These are phyloP conservation scores for Calocybe indica DNA, from an alignment of 768 basidiomycete species.

Conservation along the genomic window DNA sequence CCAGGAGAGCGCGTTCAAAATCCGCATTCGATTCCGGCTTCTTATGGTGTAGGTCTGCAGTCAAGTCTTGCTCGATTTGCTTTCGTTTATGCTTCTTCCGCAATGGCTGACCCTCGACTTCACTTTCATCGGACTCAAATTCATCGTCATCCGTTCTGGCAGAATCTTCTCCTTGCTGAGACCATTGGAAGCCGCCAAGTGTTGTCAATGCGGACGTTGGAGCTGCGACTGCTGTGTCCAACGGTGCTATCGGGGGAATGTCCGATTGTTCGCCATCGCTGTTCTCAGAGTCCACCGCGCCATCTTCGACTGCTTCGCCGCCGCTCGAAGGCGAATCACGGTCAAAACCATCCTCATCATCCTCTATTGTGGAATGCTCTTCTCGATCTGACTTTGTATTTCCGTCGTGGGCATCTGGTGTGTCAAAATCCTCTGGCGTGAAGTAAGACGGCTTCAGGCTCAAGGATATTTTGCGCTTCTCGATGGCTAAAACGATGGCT, in stretches of 20 bases:
- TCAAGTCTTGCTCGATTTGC: slow-evolving; percentile 72
- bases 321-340: slow-evolving; percentile 19
- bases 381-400: slow-evolving; percentile 18
- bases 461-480: slow-evolving; percentile 75
- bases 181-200: slow-evolving; percentile 70
- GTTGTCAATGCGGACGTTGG: slow-evolving; percentile 41
- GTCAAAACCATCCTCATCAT: slow-evolving; percentile 12
- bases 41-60: slow-evolving; percentile 82
- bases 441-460: slow-evolving; percentile 91
- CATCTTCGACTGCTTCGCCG: slow-evolving; percentile 11
- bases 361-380: slow-evolving; percentile 23
- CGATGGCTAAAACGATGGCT: slow-evolving; percentile 66
- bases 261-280: slow-evolving; percentile 22
- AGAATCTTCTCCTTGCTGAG: slow-evolving; percentile 28
- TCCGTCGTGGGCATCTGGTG: slow-evolving; percentile 24
- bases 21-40: slow-evolving; percentile 89
- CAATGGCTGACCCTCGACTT: slow-evolving; percentile 34
- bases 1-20: slow-evolving; percentile 89
- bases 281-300: slow-evolving; percentile 21
- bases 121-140: slow-evolving; percentile 44
- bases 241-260: background rate
- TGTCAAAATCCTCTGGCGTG: slow-evolving; percentile 53
- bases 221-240: slow-evolving; percentile 4
- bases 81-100: slow-evolving; percentile 69
- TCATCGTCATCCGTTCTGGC: slow-evolving; percentile 34